Evolutionary conservation across 2,329 filamentous ascomycete genomes (phyloP), one percentile per base, ranked within the genome.

Genomic region (Paracorniculantispora psalliotae): DNA sequence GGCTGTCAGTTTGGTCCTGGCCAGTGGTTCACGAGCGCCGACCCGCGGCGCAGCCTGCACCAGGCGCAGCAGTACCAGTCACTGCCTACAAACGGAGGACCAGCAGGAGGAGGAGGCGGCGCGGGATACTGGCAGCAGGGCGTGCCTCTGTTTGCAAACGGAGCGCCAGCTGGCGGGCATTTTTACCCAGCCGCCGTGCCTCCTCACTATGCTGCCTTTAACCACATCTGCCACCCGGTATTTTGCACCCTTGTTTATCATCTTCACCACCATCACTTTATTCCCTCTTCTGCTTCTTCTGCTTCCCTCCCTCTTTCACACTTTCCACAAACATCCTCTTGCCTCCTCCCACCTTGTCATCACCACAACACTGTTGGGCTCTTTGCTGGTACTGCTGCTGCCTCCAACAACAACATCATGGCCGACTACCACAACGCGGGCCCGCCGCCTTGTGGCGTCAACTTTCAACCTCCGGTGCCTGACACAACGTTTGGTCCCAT

Each of bases 381-480:
- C 46, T 65, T 41, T 65, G 62, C 23, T 60, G 60, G 19, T 60
- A 48, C 60, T 63, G 63, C 23, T 28, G 30, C 57, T 54, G 49
- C 30, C 30, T 33, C 30, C n/a, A 43, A 41, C 10, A 30, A 37
- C 59, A 62, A 64, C 10, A 41, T 12, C 62, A 75, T 74, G 73
- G 72, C 71, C 56, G 72, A 73, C 60, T 80, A 81, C 64, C 71
- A 72, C 61, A 76, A 77, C 63, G 62, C 71, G n/a, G 67, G 64
- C n/a, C 78, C 74, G 63, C 73, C 75, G 44, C 69, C 72, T 30
- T 67, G 66, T 50, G 79, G 79, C 57, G 67, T 80, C 52, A 78
- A 82, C 67, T 85, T 81, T 65, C 80, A 85, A 66, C 84, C 83
- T 1, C 82, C 80, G 28, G 81, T 83, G 17, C 81, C 82, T 3